phyloP scores from a whole-genome alignment of 1,284 basidiomycete species.

The Ceratobasidium sp. region DNA sequence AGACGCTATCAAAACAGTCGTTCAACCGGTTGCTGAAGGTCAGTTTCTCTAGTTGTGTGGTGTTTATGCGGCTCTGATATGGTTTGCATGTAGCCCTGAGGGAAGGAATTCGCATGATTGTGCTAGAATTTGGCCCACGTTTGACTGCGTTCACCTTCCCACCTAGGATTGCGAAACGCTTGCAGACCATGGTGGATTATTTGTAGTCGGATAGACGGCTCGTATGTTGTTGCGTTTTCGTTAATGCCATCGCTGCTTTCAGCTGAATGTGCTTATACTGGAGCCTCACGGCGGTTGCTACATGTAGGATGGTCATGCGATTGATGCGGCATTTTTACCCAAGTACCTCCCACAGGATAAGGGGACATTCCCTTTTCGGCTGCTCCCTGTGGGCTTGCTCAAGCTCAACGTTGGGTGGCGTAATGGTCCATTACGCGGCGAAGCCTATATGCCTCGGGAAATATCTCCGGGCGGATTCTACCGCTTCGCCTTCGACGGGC shows the following conservation, averaged over 20 bases:
- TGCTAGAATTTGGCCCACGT: slow-evolving; percentile 79
- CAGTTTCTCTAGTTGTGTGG: slow-evolving; percentile 51
- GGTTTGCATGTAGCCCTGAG: slow-evolving; percentile 67
- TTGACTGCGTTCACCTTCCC: slow-evolving; percentile 83
- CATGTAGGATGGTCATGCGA: background rate
- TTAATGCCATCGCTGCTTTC: slow-evolving; percentile 4
- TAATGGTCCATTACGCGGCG: background rate
- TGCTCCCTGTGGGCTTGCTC: background rate
- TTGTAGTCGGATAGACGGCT: slow-evolving; percentile 35
- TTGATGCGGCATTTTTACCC: background rate
- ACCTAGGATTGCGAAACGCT: slow-evolving; percentile 68
- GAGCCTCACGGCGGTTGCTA: background rate
- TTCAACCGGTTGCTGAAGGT: slow-evolving; percentile 73
- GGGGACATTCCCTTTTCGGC: background rate
- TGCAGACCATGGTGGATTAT: slow-evolving; percentile 80
- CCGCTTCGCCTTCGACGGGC: background rate
- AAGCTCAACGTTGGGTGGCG: background rate
- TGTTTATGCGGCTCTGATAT: background rate
- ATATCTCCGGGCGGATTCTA: background rate
- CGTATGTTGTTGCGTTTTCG: slow-evolving; percentile 11
- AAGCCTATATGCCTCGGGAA: background rate
- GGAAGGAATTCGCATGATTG: slow-evolving; percentile 73
- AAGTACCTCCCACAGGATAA: background rate
- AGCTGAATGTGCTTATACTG: background rate
- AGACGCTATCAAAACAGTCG: slow-evolving; percentile 59